A percentile compares a stretch with the other conserved stretches of the same genome.
These are phyloP conservation scores for Colletotrichum lupini DNA, from an alignment of 2,329 filamentous ascomycete genomes.

Conservation along the genomic window DNA sequence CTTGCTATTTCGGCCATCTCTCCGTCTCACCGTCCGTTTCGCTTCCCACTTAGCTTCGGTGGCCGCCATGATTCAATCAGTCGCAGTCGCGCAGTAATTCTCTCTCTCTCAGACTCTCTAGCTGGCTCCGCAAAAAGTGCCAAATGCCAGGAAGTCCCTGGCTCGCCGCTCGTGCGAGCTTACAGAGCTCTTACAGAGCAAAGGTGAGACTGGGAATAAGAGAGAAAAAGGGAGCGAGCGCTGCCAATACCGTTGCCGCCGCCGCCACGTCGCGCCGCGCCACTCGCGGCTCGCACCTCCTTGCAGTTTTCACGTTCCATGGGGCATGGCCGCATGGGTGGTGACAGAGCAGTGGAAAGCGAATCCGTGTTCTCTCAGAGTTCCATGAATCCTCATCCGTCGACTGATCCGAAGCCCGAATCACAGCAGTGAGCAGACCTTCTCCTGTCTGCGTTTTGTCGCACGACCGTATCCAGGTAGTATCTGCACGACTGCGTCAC, in stretches of 20 bases:
- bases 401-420: neutral
- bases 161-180: neutral
- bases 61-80: neutral
- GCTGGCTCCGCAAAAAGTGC: neutral
- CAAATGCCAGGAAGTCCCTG: neutral
- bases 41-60: neutral
- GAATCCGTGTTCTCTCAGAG: neutral
- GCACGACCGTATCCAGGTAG: conserved; percentile 6
- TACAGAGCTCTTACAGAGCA: conserved; percentile 1
- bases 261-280: neutral
- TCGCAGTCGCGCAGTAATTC: neutral
- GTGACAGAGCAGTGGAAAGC: neutral
- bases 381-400: neutral
- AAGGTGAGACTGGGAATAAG: neutral
- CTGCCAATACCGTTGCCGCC: conserved; percentile 4
- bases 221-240: neutral
- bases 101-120: neutral
- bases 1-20: neutral
- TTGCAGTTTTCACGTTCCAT: neutral
- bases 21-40: neutral
- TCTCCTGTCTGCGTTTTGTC: neutral
- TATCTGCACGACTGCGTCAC: conserved; percentile 2
- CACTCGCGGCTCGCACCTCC: neutral
- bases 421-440: neutral
- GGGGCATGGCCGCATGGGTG: neutral